These are phyloP conservation scores for Plasmodium knowlesi DNA, from an alignment of 169 alveolate species.

Conservation along the genomic window DNA sequence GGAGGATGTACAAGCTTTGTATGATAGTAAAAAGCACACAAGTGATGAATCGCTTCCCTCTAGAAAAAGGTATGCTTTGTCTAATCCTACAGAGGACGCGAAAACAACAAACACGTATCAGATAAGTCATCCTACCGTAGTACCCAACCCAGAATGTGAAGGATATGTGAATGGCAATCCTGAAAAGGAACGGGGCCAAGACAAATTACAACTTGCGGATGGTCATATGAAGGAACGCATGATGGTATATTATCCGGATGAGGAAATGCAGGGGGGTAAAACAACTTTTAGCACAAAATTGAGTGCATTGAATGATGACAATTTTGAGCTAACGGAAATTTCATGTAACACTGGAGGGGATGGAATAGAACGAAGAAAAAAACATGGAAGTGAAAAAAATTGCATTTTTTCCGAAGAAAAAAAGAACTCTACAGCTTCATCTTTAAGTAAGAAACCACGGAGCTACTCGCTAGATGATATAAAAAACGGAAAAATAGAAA, in stretches of 20 bases:
- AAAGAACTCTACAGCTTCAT: neutral
- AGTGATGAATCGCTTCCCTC: neutral
- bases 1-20: neutral
- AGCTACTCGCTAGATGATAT: constrained; percentile 70
- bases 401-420: neutral
- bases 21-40: neutral
- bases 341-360: neutral
- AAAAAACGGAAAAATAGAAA: constrained; percentile 40
- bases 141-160: neutral
- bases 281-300: neutral
- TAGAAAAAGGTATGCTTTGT: neutral
- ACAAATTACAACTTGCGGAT: neutral
- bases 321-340: neutral
- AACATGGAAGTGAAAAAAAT: neutral
- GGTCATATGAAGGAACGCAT: neutral
- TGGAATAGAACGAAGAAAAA: neutral
- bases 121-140: neutral
- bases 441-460: constrained; percentile 14
- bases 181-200: neutral
- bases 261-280: neutral
- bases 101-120: neutral
- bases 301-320: neutral
- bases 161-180: neutral
- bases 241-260: neutral
- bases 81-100: neutral